Percentiles rank a stretch among this genome's conserved stretches.
Evolutionary conservation across 305 asterid species (phyloP).

Genomic region (Solanum hybrid): DNA sequence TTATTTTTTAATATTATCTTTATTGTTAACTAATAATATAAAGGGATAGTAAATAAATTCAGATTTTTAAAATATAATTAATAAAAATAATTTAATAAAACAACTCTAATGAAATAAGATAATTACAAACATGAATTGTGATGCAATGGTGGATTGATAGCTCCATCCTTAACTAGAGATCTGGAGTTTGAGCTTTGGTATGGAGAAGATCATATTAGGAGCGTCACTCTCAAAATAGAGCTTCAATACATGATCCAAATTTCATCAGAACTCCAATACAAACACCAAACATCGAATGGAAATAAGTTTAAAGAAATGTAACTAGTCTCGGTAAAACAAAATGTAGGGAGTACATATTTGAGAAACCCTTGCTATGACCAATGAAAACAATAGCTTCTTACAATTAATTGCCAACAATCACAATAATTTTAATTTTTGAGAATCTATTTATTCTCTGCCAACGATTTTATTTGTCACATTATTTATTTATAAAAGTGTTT

Average conservation of each 20-base stretch:
- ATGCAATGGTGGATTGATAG: too few species aligned
- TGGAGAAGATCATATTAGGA: not conserved
- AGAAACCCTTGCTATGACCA: not conserved
- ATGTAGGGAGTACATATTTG: not conserved
- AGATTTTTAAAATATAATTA: too few species aligned
- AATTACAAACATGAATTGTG: not conserved
- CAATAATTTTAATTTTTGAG: not conserved
- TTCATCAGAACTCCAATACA: accelerated
- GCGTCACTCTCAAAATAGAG: accelerated
- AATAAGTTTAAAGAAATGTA: accelerated
- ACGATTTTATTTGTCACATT: not conserved
- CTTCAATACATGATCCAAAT: not conserved
- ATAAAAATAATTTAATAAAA: too few species aligned
- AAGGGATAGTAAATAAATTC: too few species aligned
- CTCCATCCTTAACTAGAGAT: too few species aligned
- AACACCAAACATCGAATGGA: not conserved
- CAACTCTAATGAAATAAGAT: not conserved
- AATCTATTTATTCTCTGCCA: not conserved
- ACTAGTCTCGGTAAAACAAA: not conserved
- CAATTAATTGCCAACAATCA: not conserved
- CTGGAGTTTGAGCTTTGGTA: accelerated
- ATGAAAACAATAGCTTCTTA: not conserved
- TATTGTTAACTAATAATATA: not conserved
- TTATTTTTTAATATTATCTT: not conserved
- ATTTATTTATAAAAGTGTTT: not conserved